phyloP scores from a whole-genome alignment of 306 rosid genomes.

The barrel medic (Medicago truncatula) region MtrunA17r5.0-ANR NC_053043.1:45409501-45410000 shows the following conservation, averaged over 20 bases:
- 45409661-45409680: background rate
- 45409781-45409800: background rate
- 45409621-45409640: background rate
- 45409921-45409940: background rate
- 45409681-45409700: conserved; percentile 13
- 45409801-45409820: background rate
- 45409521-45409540: background rate
- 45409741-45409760: conserved; percentile 4
- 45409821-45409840: background rate
- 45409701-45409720: background rate
- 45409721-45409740: background rate
- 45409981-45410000: conserved; percentile 19
- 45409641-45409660: background rate
- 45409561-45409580: conserved; percentile 3
- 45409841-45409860: conserved; percentile 19
- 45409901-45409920: conserved; percentile 18
- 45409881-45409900: background rate
- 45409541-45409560: background rate
- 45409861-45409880: background rate
- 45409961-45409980: conserved; percentile 37
- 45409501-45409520: background rate
- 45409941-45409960: conserved; percentile 22
- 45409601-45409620: conserved; percentile 19
- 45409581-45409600: conserved; percentile 21
- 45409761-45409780: background rate